Conservation (phyloP, 2,329 filamentous ascomycete species). For the Aspergillus brunneoviolaceus region DNA sequence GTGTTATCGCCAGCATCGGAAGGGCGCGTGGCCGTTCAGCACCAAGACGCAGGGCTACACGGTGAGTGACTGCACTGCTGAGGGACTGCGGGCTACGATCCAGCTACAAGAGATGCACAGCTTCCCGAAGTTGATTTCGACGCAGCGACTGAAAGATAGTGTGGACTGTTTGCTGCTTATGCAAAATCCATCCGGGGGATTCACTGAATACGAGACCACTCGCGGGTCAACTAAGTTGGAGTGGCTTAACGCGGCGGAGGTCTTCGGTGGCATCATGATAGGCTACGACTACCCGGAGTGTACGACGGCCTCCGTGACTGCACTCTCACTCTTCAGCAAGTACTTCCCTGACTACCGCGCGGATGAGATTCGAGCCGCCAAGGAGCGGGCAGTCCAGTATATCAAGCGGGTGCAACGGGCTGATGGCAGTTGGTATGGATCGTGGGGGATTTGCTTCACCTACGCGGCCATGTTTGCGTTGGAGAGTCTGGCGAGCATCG, state of each 20-base stretch:
- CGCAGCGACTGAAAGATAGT: constrained; percentile 78
- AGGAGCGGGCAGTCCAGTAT: constrained; percentile 72
- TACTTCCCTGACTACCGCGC: constrained; percentile 78
- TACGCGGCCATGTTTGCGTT: constrained; percentile 97
- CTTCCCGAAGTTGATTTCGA: constrained; percentile 72
- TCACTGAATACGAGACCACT: constrained; percentile 84
- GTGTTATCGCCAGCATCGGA: constrained; percentile 86
- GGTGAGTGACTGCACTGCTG: constrained; percentile 90
- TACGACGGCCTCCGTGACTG: constrained; percentile 90
- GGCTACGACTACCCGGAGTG: constrained; percentile 98
- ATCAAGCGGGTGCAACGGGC: constrained; percentile 75
- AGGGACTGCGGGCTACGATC: constrained; percentile 83
- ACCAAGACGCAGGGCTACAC: constrained; percentile 90
- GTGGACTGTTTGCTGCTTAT: constrained; percentile 89
- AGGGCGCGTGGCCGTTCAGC: constrained; percentile 95
- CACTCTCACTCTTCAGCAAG: constrained; percentile 75
- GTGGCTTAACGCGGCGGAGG: constrained; percentile 88
- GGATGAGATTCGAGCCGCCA: constrained; percentile 71
- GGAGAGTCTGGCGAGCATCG: constrained; percentile 77
- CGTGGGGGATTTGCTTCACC: constrained; percentile 97
- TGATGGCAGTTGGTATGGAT: constrained; percentile 96
- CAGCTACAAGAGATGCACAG: constrained; percentile 75
- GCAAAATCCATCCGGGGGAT: constrained; percentile 83
- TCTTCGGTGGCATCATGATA: constrained; percentile 97
- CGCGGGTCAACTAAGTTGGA: constrained; percentile 78